Evolutionary conservation across 2,329 filamentous ascomycete species (phyloP), one percentile per base, ranked within the genome.

Genomic region (Xylariaceae sp.): DNA sequence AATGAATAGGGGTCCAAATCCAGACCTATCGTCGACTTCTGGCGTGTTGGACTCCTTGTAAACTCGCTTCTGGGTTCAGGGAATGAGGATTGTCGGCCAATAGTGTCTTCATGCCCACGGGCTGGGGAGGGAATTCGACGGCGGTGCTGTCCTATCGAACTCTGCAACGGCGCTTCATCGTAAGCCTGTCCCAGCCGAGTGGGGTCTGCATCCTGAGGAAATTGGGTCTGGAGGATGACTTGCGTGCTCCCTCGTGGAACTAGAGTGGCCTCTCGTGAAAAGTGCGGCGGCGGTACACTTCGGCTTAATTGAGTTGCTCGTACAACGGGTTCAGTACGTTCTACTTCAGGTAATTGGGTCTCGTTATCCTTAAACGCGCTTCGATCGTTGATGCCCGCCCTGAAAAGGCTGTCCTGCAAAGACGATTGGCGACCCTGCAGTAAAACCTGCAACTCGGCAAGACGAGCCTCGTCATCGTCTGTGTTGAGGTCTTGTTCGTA

Each of bases 401-500:
- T 71, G 2, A 74, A 57, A 0, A 85, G 71, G 16, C 71, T 70
- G 43, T 67, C 67, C 21, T 77, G 70, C 19, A 85, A 69, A 0
- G 63, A 63, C 20, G 71, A 67, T 59, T 82, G 81, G 57, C 75
- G 75, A 40, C 71, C 65, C 54, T 77, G 74, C 14, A 84, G 70
- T 50, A 75, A 66, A 47, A 74, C 74, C 10, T 76, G 75, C 40
- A 85, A 65, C 37, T 78, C 73, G 55, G 84, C 81, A 7, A 85
- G 70, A 41, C 73, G 75, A 32, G 68, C 65, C 62, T 85, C 82
- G 20, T 82, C 79, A 9, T 79, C 77, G 2, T 80, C 77, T 1
- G 79, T 84, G 46, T 84, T 78, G 14, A 79, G 66, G 20, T 77
- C 77, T 9, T 81, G 75, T 14, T 75, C 76, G 57, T 84, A 86